phyloP scores from a whole-genome alignment of 192 early-diverging fungal genomes.

The Backusella parvicylindrica region DNA sequence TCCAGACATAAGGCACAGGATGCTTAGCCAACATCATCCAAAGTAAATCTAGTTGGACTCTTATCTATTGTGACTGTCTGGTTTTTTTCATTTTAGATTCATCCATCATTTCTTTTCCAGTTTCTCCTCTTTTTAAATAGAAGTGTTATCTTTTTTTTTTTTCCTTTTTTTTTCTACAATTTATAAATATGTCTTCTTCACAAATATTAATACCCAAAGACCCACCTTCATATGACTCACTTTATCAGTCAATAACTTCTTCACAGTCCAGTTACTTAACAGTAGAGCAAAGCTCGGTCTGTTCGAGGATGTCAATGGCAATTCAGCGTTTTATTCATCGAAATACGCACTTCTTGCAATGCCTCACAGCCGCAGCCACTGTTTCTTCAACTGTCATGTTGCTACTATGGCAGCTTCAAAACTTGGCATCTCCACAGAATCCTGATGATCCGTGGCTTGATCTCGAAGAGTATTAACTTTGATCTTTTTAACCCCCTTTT shows the following conservation, averaged over 20 bases:
- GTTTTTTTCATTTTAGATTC: neutral
- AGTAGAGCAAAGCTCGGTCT: neutral
- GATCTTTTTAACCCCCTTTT: neutral
- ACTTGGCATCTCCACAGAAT: conserved; percentile 4
- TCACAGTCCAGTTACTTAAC: neutral
- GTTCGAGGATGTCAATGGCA: neutral
- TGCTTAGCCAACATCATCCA: too few species aligned
- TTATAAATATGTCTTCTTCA: neutral
- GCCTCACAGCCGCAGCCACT: conserved; percentile 20
- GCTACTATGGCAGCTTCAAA: conserved; percentile 23
- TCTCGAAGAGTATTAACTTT: neutral
- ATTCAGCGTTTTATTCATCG: conserved; percentile 6
- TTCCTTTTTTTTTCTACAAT: neutral
- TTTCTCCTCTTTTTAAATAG: neutral
- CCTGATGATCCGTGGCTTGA: conserved; percentile 18
- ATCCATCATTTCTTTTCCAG: neutral
- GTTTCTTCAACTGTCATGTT: conserved; percentile 27
- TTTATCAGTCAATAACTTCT: conserved; percentile 4
- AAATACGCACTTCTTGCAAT: conserved; percentile 9
- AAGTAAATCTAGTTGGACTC: too few species aligned
- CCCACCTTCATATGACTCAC: conserved; percentile 23
- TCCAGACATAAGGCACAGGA: too few species aligned
- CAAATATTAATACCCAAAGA: conserved; percentile 12
- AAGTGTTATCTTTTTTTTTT: neutral
- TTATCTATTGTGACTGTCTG: neutral